Conservation (phyloP, 2,329 filamentous ascomycete species). For the Exophiala alcalophila region DNA sequence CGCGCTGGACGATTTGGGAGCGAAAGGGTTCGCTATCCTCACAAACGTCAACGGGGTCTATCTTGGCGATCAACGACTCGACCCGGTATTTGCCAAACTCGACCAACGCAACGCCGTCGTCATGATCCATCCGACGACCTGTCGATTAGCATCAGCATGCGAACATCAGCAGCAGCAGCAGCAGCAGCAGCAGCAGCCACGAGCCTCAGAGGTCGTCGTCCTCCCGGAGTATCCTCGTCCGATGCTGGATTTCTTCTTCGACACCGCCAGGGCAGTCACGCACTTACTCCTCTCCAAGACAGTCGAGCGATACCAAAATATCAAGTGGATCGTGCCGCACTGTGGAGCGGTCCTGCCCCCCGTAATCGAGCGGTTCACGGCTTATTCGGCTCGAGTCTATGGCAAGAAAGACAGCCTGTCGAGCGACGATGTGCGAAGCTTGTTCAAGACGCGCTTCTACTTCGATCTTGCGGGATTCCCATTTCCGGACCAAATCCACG, state of each 20-base stretch:
- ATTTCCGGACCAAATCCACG: constrained; percentile 33
- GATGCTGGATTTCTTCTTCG: constrained; percentile 48
- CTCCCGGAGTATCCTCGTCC: constrained; percentile 15
- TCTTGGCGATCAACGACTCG: constrained; percentile 46
- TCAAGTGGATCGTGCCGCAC: constrained; percentile 50
- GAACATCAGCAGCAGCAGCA: constrained; percentile 46
- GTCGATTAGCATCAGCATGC: constrained; percentile 31
- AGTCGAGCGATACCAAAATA: constrained; percentile 42
- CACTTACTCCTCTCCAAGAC: constrained; percentile 50
- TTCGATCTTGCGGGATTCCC: constrained; percentile 19
- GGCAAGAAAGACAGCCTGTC: not conserved
- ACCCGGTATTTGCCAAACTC: constrained; percentile 47
- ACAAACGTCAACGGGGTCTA: constrained; percentile 54
- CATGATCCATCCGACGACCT: constrained; percentile 53
- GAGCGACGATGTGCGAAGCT: constrained; percentile 4
- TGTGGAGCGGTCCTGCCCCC: constrained; percentile 44
- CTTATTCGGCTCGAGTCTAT: not conserved
- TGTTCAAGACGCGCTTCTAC: constrained; percentile 15
- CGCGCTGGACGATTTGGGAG: constrained; percentile 38
- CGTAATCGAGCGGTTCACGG: constrained; percentile 12
- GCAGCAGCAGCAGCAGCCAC: not conserved
- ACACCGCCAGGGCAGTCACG: constrained; percentile 48
- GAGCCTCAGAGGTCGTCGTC: too few species aligned
- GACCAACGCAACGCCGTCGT: constrained; percentile 46
- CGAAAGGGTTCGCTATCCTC: constrained; percentile 50